These are phyloP conservation scores for Fusarium multiceps DNA, from an alignment of 2,329 filamentous ascomycete genomes.

Conservation along the genomic window DNA sequence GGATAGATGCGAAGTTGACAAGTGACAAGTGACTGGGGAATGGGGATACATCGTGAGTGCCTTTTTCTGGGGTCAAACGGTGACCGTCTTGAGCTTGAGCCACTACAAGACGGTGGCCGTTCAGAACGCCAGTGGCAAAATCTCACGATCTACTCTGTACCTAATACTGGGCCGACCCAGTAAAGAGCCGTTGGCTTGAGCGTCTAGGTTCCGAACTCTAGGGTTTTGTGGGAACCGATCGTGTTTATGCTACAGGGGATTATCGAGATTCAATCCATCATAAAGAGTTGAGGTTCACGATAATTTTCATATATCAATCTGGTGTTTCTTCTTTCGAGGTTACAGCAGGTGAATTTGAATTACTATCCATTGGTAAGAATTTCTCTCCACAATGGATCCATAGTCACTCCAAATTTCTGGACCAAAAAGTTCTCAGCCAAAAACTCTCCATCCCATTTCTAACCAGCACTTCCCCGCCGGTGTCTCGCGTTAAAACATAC, in stretches of 20 bases:
- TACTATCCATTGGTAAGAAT: background rate
- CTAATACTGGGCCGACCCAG: conserved; percentile 2
- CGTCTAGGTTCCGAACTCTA: conserved; percentile 1
- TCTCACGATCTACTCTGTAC: conserved; percentile 18
- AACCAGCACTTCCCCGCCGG: conserved; percentile 34
- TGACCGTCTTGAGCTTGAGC: conserved; percentile 20
- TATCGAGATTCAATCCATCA: background rate
- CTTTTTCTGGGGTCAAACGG: conserved; percentile 27
- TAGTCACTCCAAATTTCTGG: background rate
- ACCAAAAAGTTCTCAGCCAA: background rate
- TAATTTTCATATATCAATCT: background rate
- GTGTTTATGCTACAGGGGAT: background rate
- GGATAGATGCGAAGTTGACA: conserved; percentile 19
- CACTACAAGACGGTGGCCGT: conserved; percentile 33
- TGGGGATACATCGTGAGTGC: conserved; percentile 19
- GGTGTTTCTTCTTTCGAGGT: background rate
- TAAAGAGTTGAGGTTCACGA: conserved; percentile 3
- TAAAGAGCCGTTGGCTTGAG: conserved; percentile 31
- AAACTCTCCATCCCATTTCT: conserved; percentile 12
- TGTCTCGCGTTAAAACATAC: conserved; percentile 41
- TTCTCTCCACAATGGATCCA: background rate
- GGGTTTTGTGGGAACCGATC: conserved; percentile 29
- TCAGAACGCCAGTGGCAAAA: conserved; percentile 24
- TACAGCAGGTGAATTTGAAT: background rate
- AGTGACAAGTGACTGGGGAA: background rate